phyloP scores from a whole-genome alignment of 2,329 filamentous ascomycete genomes.

The Graphilbum ipis-grandicollis region DNA sequence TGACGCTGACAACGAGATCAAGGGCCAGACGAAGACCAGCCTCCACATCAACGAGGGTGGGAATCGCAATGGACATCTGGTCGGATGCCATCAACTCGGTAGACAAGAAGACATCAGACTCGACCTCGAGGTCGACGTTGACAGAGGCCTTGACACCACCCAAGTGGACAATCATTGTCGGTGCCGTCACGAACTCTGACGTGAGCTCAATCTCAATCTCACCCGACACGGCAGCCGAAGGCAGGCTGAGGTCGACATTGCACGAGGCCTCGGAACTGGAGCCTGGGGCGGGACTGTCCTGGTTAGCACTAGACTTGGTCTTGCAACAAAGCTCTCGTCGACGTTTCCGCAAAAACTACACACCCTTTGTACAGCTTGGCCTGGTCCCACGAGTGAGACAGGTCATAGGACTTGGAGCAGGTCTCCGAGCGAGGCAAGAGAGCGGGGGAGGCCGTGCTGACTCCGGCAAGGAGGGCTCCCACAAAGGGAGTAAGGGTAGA shows the following conservation, averaged over 20 bases:
- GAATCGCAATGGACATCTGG: slow-evolving; percentile 8
- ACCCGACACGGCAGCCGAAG: slow-evolving; percentile 8
- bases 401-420: slow-evolving; percentile 3
- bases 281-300: slow-evolving; percentile 5
- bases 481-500: slow-evolving; percentile 4
- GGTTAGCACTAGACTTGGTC: not conserved
- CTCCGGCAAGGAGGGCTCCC: slow-evolving; percentile 6
- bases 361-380: slow-evolving; percentile 10
- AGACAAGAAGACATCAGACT: slow-evolving; percentile 9
- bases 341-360: no score
- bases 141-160: slow-evolving; percentile 13
- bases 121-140: slow-evolving; percentile 12
- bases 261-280: slow-evolving; percentile 3
- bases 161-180: slow-evolving; percentile 10
- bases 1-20: slow-evolving; percentile 13
- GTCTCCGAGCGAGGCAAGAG: not conserved
- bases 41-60: slow-evolving; percentile 10
- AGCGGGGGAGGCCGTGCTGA: slow-evolving; percentile 7
- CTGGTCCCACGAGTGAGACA: slow-evolving; percentile 8
- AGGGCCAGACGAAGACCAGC: slow-evolving; percentile 13
- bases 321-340: no score
- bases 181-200: slow-evolving; percentile 8
- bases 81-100: slow-evolving; percentile 11
- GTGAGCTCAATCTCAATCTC: slow-evolving; percentile 7
- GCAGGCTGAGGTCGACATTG: slow-evolving; percentile 9